A percentile compares a stretch with the other conserved stretches of the same genome.
phyloP scores from a whole-genome alignment of 2,329 filamentous ascomycete species.

The Elsinoe necatrix region DNA sequence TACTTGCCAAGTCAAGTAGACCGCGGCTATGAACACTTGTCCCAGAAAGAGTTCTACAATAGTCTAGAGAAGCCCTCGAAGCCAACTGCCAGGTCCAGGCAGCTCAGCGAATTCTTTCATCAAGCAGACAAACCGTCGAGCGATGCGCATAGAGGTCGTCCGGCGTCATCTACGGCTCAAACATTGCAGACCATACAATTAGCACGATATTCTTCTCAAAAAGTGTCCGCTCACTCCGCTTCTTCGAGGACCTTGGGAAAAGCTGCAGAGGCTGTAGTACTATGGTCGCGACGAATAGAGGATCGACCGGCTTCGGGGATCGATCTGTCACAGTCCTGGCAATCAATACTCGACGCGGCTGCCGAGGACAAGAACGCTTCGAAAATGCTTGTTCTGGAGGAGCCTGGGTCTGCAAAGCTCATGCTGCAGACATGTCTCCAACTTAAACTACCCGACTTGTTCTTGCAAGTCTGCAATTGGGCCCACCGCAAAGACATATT shows the following conservation, averaged over 20 bases:
- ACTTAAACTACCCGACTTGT: background rate
- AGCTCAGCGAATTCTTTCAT: background rate
- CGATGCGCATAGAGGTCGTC: background rate
- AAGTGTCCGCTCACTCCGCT: background rate
- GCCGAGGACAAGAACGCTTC: background rate
- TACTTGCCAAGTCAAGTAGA: constrained; percentile 13
- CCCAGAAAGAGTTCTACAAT: background rate
- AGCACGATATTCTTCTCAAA: background rate
- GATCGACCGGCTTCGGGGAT: background rate
- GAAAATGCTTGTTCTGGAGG: background rate
- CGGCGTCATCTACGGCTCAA: background rate
- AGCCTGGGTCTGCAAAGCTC: background rate
- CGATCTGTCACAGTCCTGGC: background rate
- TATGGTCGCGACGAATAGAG: background rate
- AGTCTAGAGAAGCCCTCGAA: background rate
- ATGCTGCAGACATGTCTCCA: background rate
- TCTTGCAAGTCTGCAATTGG: background rate
- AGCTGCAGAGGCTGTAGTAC: background rate
- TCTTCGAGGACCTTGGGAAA: background rate
- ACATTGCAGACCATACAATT: background rate
- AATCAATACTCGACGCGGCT: background rate
- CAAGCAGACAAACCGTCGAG: background rate
- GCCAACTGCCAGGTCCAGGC: background rate
- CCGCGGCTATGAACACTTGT: background rate
- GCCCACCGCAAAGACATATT: background rate